Base-by-base conservation (phyloP, 306 rosid genomes). In the Parietaria judaica region DNA sequence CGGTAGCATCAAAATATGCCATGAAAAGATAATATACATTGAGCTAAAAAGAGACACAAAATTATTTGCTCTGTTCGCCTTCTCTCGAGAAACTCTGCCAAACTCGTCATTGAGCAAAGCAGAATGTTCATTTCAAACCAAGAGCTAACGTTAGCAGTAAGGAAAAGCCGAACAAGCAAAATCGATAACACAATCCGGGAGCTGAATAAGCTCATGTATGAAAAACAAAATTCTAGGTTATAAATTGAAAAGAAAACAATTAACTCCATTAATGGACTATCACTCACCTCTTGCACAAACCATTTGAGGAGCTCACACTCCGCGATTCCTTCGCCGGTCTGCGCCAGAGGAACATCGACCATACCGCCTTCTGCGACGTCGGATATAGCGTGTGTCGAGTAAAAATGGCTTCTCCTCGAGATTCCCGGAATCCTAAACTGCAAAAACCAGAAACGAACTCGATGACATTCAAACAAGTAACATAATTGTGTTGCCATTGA, bases 311-410 rank as follows among this genome's bases (percentile, higher is more conserved):
- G 95, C 54, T 92, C 96, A 41, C 98, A 92, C 74, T 92, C 98
- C 3, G 96, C 98, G 81, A 92, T 92, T 48, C 98, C 96, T 79
- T 92, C 98, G 34, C 98, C 98, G n/a, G 98, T 92, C 69, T 92
- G 96, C 7, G 96, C 98, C 81, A 92, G 71, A 2, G 86, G 96
- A 3, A 92, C 86, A 37, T 88, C 95, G 49, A 92, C 94, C 8
- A 77, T 10, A 39, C 79, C 83, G 45, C 69, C 73, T 11, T 39
- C 63, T 4, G 77, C 67, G 76, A 74, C 68, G 6, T 76, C 83
- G 7, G 67, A 58, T 55, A 54, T 65, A 23, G 82, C 70, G 55
- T 80, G 82, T 75, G 76, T 67, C 14, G 96, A 88, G 78, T 78
- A 84, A 23, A 23, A 23, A 54, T 78, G 68, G 68, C 66, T 62